A percentile compares a stretch with the other conserved stretches of the same genome.
These are phyloP conservation scores for Moesziomyces antarcticus DNA, from an alignment of 1,284 basidiomycete genomes.

Conservation along the genomic window DNA sequence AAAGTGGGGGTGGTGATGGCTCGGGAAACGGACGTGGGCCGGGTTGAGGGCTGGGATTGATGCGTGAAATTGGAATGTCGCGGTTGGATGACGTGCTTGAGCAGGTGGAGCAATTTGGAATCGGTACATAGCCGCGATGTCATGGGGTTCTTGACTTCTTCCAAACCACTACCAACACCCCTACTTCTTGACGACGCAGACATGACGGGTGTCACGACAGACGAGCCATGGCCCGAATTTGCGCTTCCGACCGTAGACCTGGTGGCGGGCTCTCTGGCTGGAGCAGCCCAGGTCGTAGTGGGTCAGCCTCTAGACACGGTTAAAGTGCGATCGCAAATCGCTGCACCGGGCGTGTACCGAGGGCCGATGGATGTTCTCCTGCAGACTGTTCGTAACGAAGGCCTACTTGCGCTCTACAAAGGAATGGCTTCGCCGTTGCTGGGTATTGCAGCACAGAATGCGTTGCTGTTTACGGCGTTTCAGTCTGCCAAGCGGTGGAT, in stretches of 20 bases:
- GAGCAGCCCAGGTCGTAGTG: constrained; percentile 56
- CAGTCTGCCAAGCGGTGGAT: constrained; percentile 82
- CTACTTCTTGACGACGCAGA: background rate
- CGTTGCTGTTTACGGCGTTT: constrained; percentile 91
- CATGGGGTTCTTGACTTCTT: background rate
- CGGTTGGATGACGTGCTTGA: background rate
- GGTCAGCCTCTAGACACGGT: constrained; percentile 59
- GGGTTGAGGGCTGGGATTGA: too few species aligned
- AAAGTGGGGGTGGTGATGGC: too few species aligned
- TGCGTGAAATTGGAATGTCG: background rate
- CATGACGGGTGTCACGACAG: background rate
- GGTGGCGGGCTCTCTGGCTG: constrained; percentile 48
- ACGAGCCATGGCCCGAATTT: constrained; percentile 51
- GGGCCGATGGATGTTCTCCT: constrained; percentile 52
- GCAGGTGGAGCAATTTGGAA: background rate
- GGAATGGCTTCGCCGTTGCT: constrained; percentile 88
- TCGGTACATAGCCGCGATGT: constrained; percentile 11
- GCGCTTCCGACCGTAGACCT: constrained; percentile 49
- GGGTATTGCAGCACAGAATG: constrained; percentile 96
- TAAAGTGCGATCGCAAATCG: constrained; percentile 51
- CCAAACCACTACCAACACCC: background rate
- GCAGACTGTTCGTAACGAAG: constrained; percentile 38
- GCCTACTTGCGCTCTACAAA: constrained; percentile 52
- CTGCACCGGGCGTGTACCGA: constrained; percentile 36
- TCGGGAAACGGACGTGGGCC: too few species aligned